A percentile compares a stretch with the other conserved stretches of the same genome.
These are phyloP conservation scores for Phytophthora cactorum DNA, from an alignment of 352 stramenopile genomes.

Conservation along the genomic window DNA sequence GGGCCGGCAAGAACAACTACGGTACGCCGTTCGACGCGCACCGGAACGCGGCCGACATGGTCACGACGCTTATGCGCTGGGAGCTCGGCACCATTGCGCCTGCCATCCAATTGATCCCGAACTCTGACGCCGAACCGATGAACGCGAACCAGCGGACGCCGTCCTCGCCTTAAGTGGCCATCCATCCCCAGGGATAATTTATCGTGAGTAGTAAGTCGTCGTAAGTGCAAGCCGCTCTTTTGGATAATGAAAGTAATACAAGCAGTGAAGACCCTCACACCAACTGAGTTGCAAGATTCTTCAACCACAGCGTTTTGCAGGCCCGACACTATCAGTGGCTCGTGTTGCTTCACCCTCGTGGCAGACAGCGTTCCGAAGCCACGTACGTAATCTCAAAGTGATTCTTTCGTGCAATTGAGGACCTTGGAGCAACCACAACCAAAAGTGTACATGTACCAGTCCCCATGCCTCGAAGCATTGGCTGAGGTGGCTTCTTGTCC, in stretches of 20 bases:
- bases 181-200: conserved; percentile 20
- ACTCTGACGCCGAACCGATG: conserved; percentile 7
- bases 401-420: conserved; percentile 23
- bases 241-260: conserved; percentile 28
- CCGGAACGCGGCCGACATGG: conserved; percentile 54
- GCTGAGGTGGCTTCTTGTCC: not conserved
- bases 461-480: not conserved
- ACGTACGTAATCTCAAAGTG: conserved; percentile 19
- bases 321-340: conserved; percentile 7
- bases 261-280: not conserved
- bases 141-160: conserved; percentile 3
- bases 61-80: conserved; percentile 56
- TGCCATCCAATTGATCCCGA: conserved; percentile 38
- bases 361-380: conserved; percentile 9
- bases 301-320: conserved; percentile 40
- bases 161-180: not conserved
- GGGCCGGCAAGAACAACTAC: conserved; percentile 59
- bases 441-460: conserved; percentile 21
- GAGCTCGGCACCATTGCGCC: conserved; percentile 52
- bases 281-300: conserved; percentile 18
- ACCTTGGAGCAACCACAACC: conserved; percentile 26
- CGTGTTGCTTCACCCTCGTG: conserved; percentile 1
- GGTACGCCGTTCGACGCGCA: conserved; percentile 50
- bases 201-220: conserved; percentile 14
- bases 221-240: conserved; percentile 19